A percentile compares a stretch with the other conserved stretches of the same genome.
Evolutionary conservation across 805 yeast genomes (phyloP).

Genomic region (Kazachstania africana): DNA sequence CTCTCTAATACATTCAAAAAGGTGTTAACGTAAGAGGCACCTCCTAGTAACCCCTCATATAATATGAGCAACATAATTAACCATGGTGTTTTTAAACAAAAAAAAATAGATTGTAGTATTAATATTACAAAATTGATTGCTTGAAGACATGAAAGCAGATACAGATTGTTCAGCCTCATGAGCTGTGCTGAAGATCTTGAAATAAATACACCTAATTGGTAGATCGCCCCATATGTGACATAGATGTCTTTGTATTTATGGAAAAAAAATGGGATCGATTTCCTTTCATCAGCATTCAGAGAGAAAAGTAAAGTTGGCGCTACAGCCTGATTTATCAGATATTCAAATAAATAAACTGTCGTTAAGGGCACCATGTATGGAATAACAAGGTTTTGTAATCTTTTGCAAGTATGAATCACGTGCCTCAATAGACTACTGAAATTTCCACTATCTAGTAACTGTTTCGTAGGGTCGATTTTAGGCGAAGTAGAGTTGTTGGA

Average conservation of each 20-base stretch:
- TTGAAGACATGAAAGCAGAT: constrained; percentile 58
- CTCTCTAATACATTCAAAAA: constrained; percentile 65
- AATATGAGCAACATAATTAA: constrained; percentile 50
- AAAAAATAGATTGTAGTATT: constrained; percentile 51
- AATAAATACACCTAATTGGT: constrained; percentile 86
- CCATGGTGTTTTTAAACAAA: constrained; percentile 49
- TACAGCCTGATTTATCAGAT: constrained; percentile 82
- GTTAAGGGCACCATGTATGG: constrained; percentile 80
- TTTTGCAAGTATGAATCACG: constrained; percentile 17
- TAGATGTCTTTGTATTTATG: constrained; percentile 68
- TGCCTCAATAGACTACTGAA: constrained; percentile 6
- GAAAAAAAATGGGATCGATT: constrained; percentile 26
- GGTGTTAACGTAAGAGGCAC: constrained; percentile 82
- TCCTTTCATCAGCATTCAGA: constrained; percentile 29
- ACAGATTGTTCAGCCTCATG: constrained; percentile 46
- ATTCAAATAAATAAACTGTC: constrained; percentile 77
- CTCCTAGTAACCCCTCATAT: constrained; percentile 87
- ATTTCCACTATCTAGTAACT: neutral
- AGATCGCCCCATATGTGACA: constrained; percentile 80
- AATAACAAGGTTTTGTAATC: constrained; percentile 33
- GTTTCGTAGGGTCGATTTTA: too few relatives aligned
- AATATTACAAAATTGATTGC: constrained; percentile 46
- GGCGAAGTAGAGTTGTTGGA: neutral
- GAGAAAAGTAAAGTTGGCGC: constrained; percentile 82
- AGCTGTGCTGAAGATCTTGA: constrained; percentile 75